Conservation (phyloP, 495 filamentous ascomycete species). For the Pyrenopolyporus hunteri region DNA sequence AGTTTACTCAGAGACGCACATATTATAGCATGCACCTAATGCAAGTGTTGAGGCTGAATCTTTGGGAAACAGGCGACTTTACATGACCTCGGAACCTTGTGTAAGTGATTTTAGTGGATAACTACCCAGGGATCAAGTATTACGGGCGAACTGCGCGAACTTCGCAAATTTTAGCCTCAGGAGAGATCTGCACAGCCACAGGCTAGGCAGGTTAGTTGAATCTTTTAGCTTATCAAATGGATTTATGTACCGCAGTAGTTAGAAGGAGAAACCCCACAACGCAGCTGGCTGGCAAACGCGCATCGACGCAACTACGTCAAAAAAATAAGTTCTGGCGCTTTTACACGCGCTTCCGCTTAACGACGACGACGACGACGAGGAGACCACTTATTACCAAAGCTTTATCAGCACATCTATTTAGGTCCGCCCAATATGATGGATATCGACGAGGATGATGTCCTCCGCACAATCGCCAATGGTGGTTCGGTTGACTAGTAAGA, state of each 20-base stretch:
- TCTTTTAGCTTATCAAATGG: too few relatives aligned
- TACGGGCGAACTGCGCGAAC: background rate
- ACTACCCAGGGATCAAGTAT: too few relatives aligned
- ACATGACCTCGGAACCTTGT: too few relatives aligned
- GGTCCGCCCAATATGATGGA: constrained; percentile 50
- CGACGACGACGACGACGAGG: too few relatives aligned
- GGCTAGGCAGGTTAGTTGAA: too few relatives aligned
- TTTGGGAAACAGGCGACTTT: too few relatives aligned
- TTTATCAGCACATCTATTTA: constrained; percentile 1
- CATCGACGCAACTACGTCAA: constrained; percentile 27
- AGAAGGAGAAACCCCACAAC: background rate
- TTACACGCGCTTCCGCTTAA: too few relatives aligned
- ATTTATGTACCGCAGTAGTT: too few relatives aligned
- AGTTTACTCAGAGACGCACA: too few relatives aligned
- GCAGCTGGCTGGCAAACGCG: constrained; percentile 13
- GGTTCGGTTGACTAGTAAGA: constrained; percentile 73
- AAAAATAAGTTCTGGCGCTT: too few relatives aligned
- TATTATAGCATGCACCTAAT: background rate
- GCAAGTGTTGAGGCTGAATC: background rate
- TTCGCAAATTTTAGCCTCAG: background rate
- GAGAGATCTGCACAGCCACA: background rate
- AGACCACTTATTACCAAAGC: constrained; percentile 1
- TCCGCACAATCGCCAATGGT: constrained; percentile 67
- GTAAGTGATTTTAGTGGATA: too few relatives aligned
- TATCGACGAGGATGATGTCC: constrained; percentile 66